phyloP scores from a whole-genome alignment of 208 protist species.

The Leishmania amazonensis region DNA sequence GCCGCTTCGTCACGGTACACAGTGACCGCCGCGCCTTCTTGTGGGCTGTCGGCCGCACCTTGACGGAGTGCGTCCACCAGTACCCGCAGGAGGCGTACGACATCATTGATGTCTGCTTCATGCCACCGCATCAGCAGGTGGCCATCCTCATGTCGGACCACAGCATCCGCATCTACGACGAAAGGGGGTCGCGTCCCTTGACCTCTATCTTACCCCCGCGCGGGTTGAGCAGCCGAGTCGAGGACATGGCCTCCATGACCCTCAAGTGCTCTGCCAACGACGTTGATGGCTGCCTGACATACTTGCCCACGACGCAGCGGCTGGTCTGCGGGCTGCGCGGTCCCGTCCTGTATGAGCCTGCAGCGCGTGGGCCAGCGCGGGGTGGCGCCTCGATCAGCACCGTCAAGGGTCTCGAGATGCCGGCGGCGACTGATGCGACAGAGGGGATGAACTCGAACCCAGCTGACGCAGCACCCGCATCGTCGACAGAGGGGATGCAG shows the following conservation, averaged over 20 bases:
- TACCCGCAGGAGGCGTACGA: constrained; percentile 83
- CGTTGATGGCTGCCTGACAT: constrained; percentile 67
- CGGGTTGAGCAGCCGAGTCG: constrained; percentile 41
- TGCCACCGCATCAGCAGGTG: constrained; percentile 49
- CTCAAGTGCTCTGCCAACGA: constrained; percentile 61
- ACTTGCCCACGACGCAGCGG: constrained; percentile 42
- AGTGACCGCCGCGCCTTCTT: constrained; percentile 73
- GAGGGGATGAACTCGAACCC: background rate
- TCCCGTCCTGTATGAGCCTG: constrained; percentile 66
- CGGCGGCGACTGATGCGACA: background rate
- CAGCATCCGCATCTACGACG: constrained; percentile 77
- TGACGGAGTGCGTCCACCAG: constrained; percentile 62
- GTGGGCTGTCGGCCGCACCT: constrained; percentile 70
- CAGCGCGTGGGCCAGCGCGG: background rate
- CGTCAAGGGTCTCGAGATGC: background rate
- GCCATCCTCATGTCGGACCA: constrained; percentile 69
- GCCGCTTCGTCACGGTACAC: constrained; percentile 75
- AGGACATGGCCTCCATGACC: constrained; percentile 68
- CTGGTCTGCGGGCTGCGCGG: constrained; percentile 75
- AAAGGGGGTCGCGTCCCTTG: constrained; percentile 55
- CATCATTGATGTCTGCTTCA: constrained; percentile 66
- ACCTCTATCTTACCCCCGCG: constrained; percentile 52
- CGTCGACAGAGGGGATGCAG: background rate
- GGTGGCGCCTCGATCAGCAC: no score
- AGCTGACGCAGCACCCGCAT: background rate